Percentiles rank a stretch among this genome's conserved stretches.
Conservation (phyloP, 352 stramenopile genomes). For the Globisporangium lucens region DNA sequence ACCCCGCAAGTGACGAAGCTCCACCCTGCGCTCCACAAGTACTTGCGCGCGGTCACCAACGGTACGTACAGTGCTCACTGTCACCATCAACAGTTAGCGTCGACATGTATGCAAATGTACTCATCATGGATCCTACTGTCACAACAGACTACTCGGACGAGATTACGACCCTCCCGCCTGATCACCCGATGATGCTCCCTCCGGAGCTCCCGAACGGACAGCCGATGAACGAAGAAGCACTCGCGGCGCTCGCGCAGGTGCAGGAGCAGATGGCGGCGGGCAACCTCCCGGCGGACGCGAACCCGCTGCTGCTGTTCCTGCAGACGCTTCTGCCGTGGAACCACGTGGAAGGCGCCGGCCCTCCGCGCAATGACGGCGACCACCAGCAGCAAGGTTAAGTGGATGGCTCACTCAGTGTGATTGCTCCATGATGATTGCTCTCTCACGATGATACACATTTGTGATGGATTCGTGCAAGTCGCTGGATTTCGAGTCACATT, state of each 20-base stretch:
- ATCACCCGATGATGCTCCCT: constrained; percentile 84
- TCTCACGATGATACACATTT: background rate
- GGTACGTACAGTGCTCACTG: constrained; percentile 29
- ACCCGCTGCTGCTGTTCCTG: constrained; percentile 81
- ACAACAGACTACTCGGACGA: constrained; percentile 83
- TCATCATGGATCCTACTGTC: background rate
- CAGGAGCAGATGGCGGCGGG: constrained; percentile 65
- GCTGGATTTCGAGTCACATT: constrained; percentile 3
- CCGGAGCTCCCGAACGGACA: constrained; percentile 58
- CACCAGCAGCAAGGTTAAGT: background rate
- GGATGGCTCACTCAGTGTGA: background rate
- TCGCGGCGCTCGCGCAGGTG: constrained; percentile 48
- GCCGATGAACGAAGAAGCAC: constrained; percentile 51
- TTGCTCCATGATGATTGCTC: background rate
- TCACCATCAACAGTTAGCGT: background rate
- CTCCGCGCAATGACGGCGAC: constrained; percentile 6
- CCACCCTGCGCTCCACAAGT: constrained; percentile 60
- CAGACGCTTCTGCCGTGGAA: constrained; percentile 86
- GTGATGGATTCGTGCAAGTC: background rate
- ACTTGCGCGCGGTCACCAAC: constrained; percentile 56
- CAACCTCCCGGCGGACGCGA: constrained; percentile 73
- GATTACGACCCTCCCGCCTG: constrained; percentile 76
- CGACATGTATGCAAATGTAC: background rate
- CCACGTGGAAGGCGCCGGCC: constrained; percentile 58
- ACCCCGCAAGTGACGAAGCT: constrained; percentile 62